Evolutionary conservation across 2,329 filamentous ascomycete species (phyloP), one percentile per base, ranked within the genome.

Genomic region (Fusarium haematococcum): DNA sequence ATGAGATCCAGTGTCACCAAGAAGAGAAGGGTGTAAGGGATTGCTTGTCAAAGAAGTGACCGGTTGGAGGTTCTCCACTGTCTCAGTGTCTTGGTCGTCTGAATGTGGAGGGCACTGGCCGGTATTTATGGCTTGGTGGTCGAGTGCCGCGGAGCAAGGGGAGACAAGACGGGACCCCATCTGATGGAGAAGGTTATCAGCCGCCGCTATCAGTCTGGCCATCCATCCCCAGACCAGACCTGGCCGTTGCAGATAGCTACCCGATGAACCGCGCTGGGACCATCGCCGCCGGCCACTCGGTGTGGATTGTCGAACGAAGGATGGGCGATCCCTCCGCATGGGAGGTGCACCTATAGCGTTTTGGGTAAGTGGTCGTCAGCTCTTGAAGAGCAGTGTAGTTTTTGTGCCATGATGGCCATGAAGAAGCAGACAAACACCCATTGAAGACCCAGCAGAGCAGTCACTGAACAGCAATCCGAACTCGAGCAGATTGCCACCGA

Each of bases 171-270:
- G 18, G 33, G 56, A 37, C 69, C 43, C 68, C 45, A 68, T 68
- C 48, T 35, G 63, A 33, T 63, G 37, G 32, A 63, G 43, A 56
- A 66, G 57, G 56, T 67, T 75, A 75, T 73, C 68, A 54, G 45
- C 48, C 63, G 59, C 59, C 69, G 71, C 69, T 75, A 75, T 75
- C 72, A 67, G 66, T 69, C 52, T 65, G 72, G 72, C 67, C 69
- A 63, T 62, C 72, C 68, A 66, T 78, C 66, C 68, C 75, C 72
- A 78, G 67, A 69, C 68, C 70, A 78, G 67, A 69, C 68, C 70
- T 35, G 41, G 67, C 67, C 62, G 63, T 68, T 75, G 69, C 50
- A 74, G 76, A 78, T 78, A 78, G 69, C 73, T 71, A 73, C 61
- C 70, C 72, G 68, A 50, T 45, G 69, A 58, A 75, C 54, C 65